Percentiles rank a stretch among this genome's conserved stretches.
These are phyloP conservation scores for Sphagnum magellanicum DNA, from an alignment of 228 moss, liverwort and hornwort species.

Conservation along the genomic window DNA sequence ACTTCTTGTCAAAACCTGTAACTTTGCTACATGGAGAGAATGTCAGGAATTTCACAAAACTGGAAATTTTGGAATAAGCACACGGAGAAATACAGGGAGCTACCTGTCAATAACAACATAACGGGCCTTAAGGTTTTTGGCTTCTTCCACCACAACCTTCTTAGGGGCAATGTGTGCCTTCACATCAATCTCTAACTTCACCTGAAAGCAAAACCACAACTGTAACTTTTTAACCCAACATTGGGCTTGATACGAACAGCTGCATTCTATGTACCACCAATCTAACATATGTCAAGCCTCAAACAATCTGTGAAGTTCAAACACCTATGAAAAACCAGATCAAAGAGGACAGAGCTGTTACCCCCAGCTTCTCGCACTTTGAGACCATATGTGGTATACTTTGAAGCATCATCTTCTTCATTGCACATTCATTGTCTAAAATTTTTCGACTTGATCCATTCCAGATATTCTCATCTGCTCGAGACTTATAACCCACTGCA, in stretches of 20 bases:
- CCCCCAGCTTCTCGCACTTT: constrained; percentile 52
- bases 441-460: constrained; percentile 23
- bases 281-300: too few relatives aligned
- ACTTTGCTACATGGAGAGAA: too few relatives aligned
- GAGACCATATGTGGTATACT: constrained; percentile 34
- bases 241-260: too few relatives aligned
- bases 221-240: too few relatives aligned
- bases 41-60: too few relatives aligned
- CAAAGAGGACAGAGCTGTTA: constrained; percentile 9
- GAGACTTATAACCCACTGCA: constrained; percentile 77
- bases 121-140: constrained; percentile 48
- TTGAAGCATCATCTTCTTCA: constrained; percentile 30
- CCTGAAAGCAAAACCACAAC: constrained; percentile 16
- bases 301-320: too few relatives aligned
- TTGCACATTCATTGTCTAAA: constrained; percentile 25
- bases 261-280: too few relatives aligned
- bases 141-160: constrained; percentile 42
- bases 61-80: too few relatives aligned
- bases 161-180: constrained; percentile 37
- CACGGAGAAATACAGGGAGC: neutral
- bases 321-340: too few relatives aligned
- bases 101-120: constrained; percentile 71
- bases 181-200: constrained; percentile 47
- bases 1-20: too few relatives aligned
- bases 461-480: constrained; percentile 38